Percentiles rank a stretch among this genome's conserved stretches.
Evolutionary conservation across 306 rosid genomes (phyloP).

Genomic region (Pterocarpus macrocarpus): DNA sequence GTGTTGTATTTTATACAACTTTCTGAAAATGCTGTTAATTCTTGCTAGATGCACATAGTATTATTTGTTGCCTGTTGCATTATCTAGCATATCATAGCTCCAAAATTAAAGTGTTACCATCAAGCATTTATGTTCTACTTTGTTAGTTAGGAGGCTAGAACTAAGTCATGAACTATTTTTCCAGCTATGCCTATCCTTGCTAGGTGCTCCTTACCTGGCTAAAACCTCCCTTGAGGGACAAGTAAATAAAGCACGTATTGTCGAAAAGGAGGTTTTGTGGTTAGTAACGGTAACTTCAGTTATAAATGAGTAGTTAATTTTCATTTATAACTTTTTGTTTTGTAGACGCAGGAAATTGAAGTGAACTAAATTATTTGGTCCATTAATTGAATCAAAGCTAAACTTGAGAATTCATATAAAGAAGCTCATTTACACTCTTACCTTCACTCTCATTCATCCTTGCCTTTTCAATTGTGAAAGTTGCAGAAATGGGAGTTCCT

Average conservation of each 20-base stretch:
- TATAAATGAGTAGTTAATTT: constrained; percentile 41
- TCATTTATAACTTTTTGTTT: constrained; percentile 5
- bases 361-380: constrained; percentile 23
- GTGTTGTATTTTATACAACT: constrained; percentile 18
- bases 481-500: constrained; percentile 69
- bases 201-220: constrained; percentile 31
- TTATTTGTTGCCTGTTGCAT: constrained; percentile 3
- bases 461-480: constrained; percentile 42
- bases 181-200: constrained; percentile 34
- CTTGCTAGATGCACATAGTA: constrained; percentile 35
- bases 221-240: constrained; percentile 41
- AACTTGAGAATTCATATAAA: constrained; percentile 23
- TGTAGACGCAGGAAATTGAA: constrained; percentile 18
- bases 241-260: constrained; percentile 28
- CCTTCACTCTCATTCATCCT: constrained; percentile 24
- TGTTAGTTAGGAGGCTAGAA: constrained; percentile 24
- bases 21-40: constrained; percentile 23
- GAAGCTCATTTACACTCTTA: constrained; percentile 13
- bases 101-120: constrained; percentile 9
- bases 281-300: constrained; percentile 26
- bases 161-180: constrained; percentile 34
- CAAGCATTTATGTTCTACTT: constrained; percentile 45
- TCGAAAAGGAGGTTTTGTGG: constrained; percentile 39
- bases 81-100: constrained; percentile 18
- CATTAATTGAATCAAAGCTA: constrained; percentile 35